phyloP scores from a whole-genome alignment of 768 basidiomycete genomes.

The Phlegmacium glaucopus region DNA sequence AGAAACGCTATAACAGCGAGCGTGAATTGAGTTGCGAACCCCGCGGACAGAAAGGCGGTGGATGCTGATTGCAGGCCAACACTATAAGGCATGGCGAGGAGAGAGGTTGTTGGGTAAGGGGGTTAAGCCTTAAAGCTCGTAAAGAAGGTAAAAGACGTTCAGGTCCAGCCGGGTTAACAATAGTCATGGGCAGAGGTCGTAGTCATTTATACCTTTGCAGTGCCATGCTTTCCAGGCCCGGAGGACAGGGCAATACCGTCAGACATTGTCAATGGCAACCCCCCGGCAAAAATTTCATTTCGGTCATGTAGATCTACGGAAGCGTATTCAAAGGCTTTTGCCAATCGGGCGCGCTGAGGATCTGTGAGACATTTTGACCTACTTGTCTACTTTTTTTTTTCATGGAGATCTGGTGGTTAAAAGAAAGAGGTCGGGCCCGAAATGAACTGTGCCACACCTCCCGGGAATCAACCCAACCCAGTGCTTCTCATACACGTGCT shows the following conservation, averaged over 20 bases:
- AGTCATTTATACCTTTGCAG: conserved; percentile 26
- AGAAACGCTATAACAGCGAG: conserved; percentile 46
- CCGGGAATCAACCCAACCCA: conserved; percentile 16
- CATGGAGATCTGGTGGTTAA: conserved; percentile 14
- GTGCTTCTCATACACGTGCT: conserved; percentile 26
- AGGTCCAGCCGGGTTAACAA: conserved; percentile 27
- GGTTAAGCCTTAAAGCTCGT: conserved; percentile 14
- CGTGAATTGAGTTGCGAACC: conserved; percentile 45
- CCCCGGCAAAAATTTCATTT: conserved; percentile 32
- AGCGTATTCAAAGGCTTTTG: conserved; percentile 24
- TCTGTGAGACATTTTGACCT: conserved; percentile 18
- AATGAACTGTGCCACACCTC: conserved; percentile 24
- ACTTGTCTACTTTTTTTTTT: conserved; percentile 8
- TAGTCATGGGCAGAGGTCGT: conserved; percentile 19
- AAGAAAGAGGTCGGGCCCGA: conserved; percentile 29
- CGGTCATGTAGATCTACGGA: conserved; percentile 26
- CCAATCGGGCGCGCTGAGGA: conserved; percentile 18
- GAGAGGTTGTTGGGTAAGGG: conserved; percentile 19
- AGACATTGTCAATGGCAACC: conserved; percentile 24
- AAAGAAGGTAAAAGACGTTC: conserved; percentile 24
- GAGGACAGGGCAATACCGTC: conserved; percentile 27
- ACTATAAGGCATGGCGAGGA: conserved; percentile 43
- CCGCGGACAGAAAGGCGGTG: conserved; percentile 47
- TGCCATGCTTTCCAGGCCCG: conserved; percentile 23
- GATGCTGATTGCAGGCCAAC: conserved; percentile 48